Evolutionary conservation across 2,329 filamentous ascomycete genomes (phyloP), one percentile per base, ranked within the genome.

Genomic region (Juglanconis oblonga): DNA sequence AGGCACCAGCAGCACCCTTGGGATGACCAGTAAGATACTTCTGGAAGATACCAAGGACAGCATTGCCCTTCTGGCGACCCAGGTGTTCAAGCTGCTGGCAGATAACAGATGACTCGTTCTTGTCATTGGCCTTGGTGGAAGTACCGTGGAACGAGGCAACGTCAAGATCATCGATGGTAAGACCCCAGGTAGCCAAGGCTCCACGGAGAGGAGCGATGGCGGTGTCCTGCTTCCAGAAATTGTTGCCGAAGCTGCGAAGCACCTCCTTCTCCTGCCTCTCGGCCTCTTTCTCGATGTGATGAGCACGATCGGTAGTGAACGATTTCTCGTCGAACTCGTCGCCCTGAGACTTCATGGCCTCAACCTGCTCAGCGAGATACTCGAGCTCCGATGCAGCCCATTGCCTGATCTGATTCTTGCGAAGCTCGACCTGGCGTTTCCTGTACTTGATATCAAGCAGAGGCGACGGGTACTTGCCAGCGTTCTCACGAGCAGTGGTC

Each of bases 81-180:
- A 99, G 88, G 73, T 99, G 96, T 68, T 88, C 88, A 76, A 99
- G 87, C 79, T 99, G 96, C 75, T 97, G 87, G 82, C 94, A 97
- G 69, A 99, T 90, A 71, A 97, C 95, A 57, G 93, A 93, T 17
- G 95, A 98, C 76, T 99, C 95, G 77, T 99, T 99, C 88, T 98
- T 98, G 82, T 99, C 95, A 76, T 99, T 99, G 68, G 95, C 95
- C 73, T 96, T 92, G 66, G 95, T 99, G 1, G 95, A 98, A 45
- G 95, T 99, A 70, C 95, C 95, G 81, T 99, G 95, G 91, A 98
- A 98, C 13, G 95, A 98, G 14, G 95, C 94, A 64, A 99, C 92
- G 68, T 84, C 90, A 40, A 99, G 87, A 70, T 99, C 95, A 71
- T 99, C 95, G 66, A 99, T 91, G 11, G 95, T 98, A 58, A 99